Evolutionary conservation across 345 rosid species (phyloP).

Genomic region (Eucalyptus curtisii): DNA sequence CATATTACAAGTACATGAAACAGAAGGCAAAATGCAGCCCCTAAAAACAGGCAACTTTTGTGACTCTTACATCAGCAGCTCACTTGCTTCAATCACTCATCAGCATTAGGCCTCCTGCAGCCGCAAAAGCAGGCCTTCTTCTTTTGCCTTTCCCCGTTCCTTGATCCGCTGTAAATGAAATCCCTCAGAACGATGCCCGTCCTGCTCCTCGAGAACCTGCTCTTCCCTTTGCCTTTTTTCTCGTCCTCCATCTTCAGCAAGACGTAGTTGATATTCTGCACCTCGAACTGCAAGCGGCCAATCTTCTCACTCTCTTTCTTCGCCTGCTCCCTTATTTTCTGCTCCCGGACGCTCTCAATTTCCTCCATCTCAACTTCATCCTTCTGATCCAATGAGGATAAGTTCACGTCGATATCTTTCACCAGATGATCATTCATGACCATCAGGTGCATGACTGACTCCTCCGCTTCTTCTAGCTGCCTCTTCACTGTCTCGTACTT

Average conservation of each 20-base stretch:
- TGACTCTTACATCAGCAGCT: neutral
- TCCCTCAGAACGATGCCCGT: conserved; percentile 55
- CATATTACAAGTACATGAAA: neutral
- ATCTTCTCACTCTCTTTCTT: conserved; percentile 64
- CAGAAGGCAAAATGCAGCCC: neutral
- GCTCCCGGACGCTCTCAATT: conserved; percentile 17
- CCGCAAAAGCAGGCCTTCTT: conserved; percentile 67
- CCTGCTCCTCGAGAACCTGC: conserved; percentile 26
- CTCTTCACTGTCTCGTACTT: conserved; percentile 45
- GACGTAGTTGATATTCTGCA: conserved; percentile 56
- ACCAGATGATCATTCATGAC: conserved; percentile 37
- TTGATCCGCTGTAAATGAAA: conserved; percentile 39
- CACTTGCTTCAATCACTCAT: conserved; percentile 3
- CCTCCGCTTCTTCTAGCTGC: conserved; percentile 62
- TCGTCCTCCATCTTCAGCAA: conserved; percentile 68
- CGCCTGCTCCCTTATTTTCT: conserved; percentile 43
- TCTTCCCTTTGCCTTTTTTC: conserved; percentile 32
- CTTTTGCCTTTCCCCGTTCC: conserved; percentile 28
- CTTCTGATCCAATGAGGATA: neutral
- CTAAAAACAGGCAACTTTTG: neutral
- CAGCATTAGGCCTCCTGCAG: conserved; percentile 45
- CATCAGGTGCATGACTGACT: conserved; percentile 39
- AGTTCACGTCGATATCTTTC: conserved; percentile 35
- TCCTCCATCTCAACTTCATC: conserved; percentile 13
- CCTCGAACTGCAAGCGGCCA: conserved; percentile 57